These are phyloP conservation scores for Boletellus deceptivus DNA, from an alignment of 1,284 basidiomycete genomes.

Conservation along the genomic window DNA sequence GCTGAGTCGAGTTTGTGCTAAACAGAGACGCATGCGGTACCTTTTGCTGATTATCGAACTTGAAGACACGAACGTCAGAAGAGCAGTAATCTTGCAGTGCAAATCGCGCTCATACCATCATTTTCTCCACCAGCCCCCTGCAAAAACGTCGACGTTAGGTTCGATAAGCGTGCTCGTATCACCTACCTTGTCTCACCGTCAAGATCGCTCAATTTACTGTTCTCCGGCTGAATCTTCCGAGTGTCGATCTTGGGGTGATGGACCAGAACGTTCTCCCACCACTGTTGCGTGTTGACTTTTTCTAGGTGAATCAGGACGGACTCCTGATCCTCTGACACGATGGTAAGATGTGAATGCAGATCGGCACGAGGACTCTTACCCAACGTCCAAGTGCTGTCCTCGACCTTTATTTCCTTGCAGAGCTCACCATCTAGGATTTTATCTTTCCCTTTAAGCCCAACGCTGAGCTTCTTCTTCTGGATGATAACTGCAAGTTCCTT, in stretches of 20 bases:
- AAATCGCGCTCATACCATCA: constrained; percentile 79
- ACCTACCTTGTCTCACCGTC: constrained; percentile 86
- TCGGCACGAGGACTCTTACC: constrained; percentile 45
- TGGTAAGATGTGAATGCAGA: constrained; percentile 7
- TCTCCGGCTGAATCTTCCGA: constrained; percentile 92
- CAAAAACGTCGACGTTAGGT: constrained; percentile 9
- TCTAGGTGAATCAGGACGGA: constrained; percentile 79
- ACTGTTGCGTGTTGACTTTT: constrained; percentile 83
- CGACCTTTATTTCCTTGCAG: constrained; percentile 90
- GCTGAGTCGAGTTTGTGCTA: background rate
- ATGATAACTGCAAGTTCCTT: constrained; percentile 77
- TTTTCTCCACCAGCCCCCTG: constrained; percentile 99
- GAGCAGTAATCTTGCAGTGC: background rate
- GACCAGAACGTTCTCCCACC: constrained; percentile 98
- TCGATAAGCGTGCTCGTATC: background rate
- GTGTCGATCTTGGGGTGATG: constrained; percentile 98
- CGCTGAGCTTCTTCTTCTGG: constrained; percentile 78
- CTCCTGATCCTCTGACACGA: constrained; percentile 71
- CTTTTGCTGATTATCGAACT: constrained; percentile 99
- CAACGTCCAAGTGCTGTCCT: constrained; percentile 97
- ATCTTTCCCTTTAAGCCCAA: constrained; percentile 84
- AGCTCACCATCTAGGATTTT: constrained; percentile 89
- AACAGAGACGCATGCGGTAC: constrained; percentile 37
- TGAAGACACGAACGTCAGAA: constrained; percentile 13
- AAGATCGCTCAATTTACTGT: constrained; percentile 94